phyloP scores from a whole-genome alignment of 441 rosid genomes.

The Kokia cookei region DNA sequence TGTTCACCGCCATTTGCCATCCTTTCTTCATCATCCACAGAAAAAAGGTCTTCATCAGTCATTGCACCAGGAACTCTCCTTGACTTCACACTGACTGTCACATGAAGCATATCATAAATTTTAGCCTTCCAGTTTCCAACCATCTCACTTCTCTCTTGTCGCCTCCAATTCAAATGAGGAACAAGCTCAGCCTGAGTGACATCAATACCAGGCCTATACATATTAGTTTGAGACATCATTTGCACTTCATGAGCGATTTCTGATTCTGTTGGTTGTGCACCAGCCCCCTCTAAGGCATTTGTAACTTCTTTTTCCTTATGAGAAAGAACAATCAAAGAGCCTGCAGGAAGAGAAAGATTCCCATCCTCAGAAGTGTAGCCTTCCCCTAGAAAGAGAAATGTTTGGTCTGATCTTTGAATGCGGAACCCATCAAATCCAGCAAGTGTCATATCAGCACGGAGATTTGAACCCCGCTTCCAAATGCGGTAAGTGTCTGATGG shows the following conservation, averaged over 20 bases:
- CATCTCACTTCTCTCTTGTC: conserved; percentile 91
- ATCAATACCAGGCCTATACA: conserved; percentile 99
- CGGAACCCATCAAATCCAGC: conserved; percentile 97
- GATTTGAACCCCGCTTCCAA: conserved; percentile 97
- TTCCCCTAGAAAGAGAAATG: conserved; percentile 83
- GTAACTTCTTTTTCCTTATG: conserved; percentile 96
- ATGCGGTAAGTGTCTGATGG: conserved; percentile 97
- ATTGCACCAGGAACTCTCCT: conserved; percentile 99
- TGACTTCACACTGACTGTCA: conserved; percentile 96
- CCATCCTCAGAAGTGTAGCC: conserved; percentile 78
- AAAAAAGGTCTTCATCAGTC: conserved; percentile 95
- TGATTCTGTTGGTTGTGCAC: conserved; percentile 84
- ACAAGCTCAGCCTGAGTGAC: conserved; percentile 94
- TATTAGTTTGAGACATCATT: conserved; percentile 93
- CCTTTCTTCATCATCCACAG: conserved; percentile 70
- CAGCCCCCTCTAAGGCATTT: conserved; percentile 97
- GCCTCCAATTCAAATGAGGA: conserved; percentile 90
- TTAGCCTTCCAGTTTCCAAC: conserved; percentile 97
- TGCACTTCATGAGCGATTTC: conserved; percentile 96
- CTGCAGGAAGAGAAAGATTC: conserved; percentile 53
- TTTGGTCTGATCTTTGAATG: conserved; percentile 90
- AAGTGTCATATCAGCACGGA: conserved; percentile 97
- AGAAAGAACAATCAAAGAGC: conserved; percentile 86
- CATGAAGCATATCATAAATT: conserved; percentile 94
- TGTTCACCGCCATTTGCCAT: conserved; percentile 50